Conservation (phyloP, 768 basidiomycete genomes). For the Tulasnella sp. region DNA sequence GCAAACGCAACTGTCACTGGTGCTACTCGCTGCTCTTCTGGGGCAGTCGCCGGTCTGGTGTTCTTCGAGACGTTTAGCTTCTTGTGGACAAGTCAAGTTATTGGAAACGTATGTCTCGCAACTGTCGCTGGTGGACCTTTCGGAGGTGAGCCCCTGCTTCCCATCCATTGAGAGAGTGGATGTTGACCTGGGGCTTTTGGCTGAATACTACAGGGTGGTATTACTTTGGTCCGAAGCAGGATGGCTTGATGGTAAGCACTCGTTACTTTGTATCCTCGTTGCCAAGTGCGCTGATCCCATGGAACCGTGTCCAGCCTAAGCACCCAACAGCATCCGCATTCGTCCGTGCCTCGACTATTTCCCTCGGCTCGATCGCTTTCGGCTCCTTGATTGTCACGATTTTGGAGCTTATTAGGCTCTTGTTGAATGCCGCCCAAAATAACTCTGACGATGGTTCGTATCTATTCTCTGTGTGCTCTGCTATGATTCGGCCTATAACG, state of each 20-base stretch:
- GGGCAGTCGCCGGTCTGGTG: conserved; percentile 68
- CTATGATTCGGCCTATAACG: neutral
- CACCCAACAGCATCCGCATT: conserved; percentile 54
- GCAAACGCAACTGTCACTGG: conserved; percentile 8
- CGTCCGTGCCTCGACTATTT: conserved; percentile 64
- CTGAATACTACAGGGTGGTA: conserved; percentile 49
- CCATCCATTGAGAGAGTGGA: neutral
- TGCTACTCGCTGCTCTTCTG: conserved; percentile 51
- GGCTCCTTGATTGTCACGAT: conserved; percentile 77
- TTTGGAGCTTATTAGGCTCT: conserved; percentile 56
- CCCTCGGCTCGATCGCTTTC: conserved; percentile 79
- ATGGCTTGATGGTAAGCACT: conserved; percentile 50
- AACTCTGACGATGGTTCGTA: conserved; percentile 56
- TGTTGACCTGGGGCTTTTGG: neutral
- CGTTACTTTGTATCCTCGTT: neutral
- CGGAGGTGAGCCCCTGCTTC: conserved; percentile 36
- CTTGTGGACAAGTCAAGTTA: conserved; percentile 78
- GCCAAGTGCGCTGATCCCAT: neutral
- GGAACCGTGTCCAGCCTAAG: conserved; percentile 42
- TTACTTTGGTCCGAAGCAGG: conserved; percentile 68
- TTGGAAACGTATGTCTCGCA: conserved; percentile 67
- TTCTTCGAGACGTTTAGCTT: conserved; percentile 77
- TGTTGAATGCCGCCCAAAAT: conserved; percentile 51
- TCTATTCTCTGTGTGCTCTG: neutral
- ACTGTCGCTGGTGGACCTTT: conserved; percentile 76